These are phyloP conservation scores for Persicaria maculosa DNA, from an alignment of 148 eudicot species.

Conservation along the genomic window DNA sequence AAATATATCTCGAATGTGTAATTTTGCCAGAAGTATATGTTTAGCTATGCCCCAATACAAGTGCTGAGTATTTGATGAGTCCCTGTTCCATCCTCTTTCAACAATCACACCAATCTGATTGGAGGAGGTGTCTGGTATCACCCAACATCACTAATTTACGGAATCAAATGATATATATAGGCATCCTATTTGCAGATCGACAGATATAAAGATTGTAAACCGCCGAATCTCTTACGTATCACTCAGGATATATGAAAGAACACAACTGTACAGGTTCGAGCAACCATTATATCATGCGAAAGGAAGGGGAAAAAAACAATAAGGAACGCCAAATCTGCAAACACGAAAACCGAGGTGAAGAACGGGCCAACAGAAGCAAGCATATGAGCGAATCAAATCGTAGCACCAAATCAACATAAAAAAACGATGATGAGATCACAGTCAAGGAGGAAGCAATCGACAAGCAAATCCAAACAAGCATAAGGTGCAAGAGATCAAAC, in stretches of 20 bases:
- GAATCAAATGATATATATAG: not conserved
- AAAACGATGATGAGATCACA: constrained; percentile 16
- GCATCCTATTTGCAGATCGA: constrained; percentile 1
- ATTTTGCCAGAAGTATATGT: constrained; percentile 2
- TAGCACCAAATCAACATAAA: not conserved
- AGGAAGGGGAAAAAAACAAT: not conserved
- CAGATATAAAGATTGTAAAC: not conserved
- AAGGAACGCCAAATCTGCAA: not conserved
- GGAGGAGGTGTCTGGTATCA: not conserved
- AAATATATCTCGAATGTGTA: not conserved
- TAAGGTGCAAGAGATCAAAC: constrained; percentile 21
- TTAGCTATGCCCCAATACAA: not conserved
- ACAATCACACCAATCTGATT: not conserved
- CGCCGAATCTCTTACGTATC: not conserved
- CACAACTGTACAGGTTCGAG: not conserved
- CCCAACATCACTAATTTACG: not conserved
- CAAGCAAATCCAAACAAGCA: not conserved
- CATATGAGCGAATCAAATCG: not conserved
- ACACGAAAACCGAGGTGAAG: not conserved
- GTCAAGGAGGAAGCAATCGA: not conserved
- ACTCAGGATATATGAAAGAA: not conserved
- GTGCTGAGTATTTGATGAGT: not conserved
- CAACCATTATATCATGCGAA: not conserved
- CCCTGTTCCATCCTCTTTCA: not conserved
- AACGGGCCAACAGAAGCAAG: not conserved